Base-by-base conservation (phyloP, 257 asterid genomes). In the Solanum medicagineum region DNA sequence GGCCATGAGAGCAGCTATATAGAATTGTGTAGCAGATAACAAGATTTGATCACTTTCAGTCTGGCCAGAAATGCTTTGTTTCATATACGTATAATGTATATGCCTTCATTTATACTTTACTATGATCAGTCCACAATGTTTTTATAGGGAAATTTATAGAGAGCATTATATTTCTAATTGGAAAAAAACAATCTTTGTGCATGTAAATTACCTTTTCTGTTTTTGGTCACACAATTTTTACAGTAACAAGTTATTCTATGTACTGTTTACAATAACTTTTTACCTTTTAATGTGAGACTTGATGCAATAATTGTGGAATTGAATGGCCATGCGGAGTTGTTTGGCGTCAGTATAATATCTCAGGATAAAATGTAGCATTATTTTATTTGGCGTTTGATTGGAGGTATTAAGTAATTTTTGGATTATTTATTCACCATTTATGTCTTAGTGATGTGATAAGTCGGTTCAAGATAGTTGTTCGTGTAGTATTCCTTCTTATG, bases 1-100 rank as follows among this genome's bases (percentile, higher is more conserved):
- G 16, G 91, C 91, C 29, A 24, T 90, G 83, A 89, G 94, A 60
- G 88, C 92, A 36, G 93, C 92, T 15, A 73, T 91, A 63, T 90
- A 80, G 86, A 45, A 16, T 20, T 26, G 45, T 26, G 79, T 16
- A 51, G 54, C 69, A 19, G 26, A 32, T 84, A 1, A 1, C 26
- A 51, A n/a, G 36, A 68, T 40, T 82, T 60, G 85, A 24, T 62
- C 57, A 82, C 77, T 81, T 32, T 59, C 53, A 83, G 53, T 22
- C 63, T 20, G 68, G 85, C 81, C 81, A 51, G 47, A 19, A 66
- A 51, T 83, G 11, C 22, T 49, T 29, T 51, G 81, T 83, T 83
- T 65, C 80, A 36, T n/a, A 83, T 83, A 51, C 51, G 54, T 68
- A 59, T 83, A 32, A 19, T 83, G 66, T 83, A 29, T 83, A 51